phyloP scores from a whole-genome alignment of 805 yeast species.

The Metschnikowia vanudenii region DNA sequence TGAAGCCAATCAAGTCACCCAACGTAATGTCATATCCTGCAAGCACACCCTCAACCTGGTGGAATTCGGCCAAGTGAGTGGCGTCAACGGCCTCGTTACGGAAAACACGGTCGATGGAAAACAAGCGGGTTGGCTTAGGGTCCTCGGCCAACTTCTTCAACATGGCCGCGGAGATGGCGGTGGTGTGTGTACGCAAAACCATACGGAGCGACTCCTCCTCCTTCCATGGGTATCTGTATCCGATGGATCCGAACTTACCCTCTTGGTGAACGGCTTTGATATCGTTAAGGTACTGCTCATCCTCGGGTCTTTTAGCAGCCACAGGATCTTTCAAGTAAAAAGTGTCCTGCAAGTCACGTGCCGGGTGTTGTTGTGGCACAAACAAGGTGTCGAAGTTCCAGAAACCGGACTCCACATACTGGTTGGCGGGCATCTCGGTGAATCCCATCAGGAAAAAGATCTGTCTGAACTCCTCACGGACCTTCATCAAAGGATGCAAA shows the following conservation, averaged over 20 bases:
- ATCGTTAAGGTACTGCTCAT: conserved; percentile 72
- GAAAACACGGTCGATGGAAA: conserved; percentile 97
- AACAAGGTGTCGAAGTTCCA: conserved; percentile 97
- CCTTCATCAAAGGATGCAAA: conserved; percentile 93
- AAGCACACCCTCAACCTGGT: conserved; percentile 98
- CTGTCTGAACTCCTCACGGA: conserved; percentile 95
- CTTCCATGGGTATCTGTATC: conserved; percentile 98
- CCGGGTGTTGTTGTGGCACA: conserved; percentile 99
- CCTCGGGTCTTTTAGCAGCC: conserved; percentile 78
- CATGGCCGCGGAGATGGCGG: conserved; percentile 89
- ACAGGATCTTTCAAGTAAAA: conserved; percentile 94
- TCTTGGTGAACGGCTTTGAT: conserved; percentile 81
- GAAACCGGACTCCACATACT: conserved; percentile 96
- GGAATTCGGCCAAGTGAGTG: conserved; percentile 98
- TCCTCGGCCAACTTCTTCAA: conserved; percentile 81
- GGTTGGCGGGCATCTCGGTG: conserved; percentile 98
- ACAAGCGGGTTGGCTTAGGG: conserved; percentile 87
- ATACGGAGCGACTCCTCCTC: conserved; percentile 85
- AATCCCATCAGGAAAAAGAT: conserved; percentile 97
- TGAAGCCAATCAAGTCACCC: conserved; percentile 96
- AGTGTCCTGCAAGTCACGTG: conserved; percentile 98
- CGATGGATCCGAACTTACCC: conserved; percentile 92
- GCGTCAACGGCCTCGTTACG: conserved; percentile 99
- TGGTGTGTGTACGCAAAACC: conserved; percentile 96
- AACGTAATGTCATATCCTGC: conserved; percentile 94